A percentile compares a stretch with the other conserved stretches of the same genome.
Conservation (phyloP, 768 basidiomycete species). For the Cystoderma amianthinum region DNA sequence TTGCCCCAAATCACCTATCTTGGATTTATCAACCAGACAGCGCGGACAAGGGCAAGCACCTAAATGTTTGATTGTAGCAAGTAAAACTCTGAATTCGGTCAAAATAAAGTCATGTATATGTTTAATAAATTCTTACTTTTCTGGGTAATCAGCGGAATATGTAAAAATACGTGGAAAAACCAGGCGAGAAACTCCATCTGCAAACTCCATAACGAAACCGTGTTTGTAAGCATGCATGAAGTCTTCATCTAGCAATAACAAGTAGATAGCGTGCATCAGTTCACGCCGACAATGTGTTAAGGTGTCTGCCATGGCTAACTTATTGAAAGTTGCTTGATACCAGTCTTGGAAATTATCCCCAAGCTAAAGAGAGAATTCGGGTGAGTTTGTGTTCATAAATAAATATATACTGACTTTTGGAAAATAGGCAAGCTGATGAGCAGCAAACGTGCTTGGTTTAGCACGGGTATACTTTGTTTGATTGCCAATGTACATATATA, state of each 20-base stretch:
- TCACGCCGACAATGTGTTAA: conserved; percentile 20
- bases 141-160: conserved; percentile 24
- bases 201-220: conserved; percentile 18
- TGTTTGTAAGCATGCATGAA: conserved; percentile 17
- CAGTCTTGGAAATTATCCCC: conserved; percentile 12
- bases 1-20: not conserved
- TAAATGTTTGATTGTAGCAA: not conserved
- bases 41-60: not conserved
- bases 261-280: conserved; percentile 18
- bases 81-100: not conserved
- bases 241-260: conserved; percentile 15
- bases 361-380: conserved; percentile 16
- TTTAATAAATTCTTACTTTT: conserved; percentile 15
- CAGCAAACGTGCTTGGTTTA: conserved; percentile 12
- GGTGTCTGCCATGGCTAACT: conserved; percentile 4
- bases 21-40: not conserved
- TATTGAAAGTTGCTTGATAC: not conserved
- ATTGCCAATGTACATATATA: conserved; percentile 22
- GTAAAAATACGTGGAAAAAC: conserved; percentile 20
- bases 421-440: conserved; percentile 29
- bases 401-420: conserved; percentile 7
- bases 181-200: conserved; percentile 16
- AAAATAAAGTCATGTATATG: not conserved
- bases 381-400: not conserved
- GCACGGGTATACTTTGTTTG: conserved; percentile 24